Evolutionary conservation across 2,329 filamentous ascomycete genomes (phyloP).

Genomic region (Tolypocladium album): DNA sequence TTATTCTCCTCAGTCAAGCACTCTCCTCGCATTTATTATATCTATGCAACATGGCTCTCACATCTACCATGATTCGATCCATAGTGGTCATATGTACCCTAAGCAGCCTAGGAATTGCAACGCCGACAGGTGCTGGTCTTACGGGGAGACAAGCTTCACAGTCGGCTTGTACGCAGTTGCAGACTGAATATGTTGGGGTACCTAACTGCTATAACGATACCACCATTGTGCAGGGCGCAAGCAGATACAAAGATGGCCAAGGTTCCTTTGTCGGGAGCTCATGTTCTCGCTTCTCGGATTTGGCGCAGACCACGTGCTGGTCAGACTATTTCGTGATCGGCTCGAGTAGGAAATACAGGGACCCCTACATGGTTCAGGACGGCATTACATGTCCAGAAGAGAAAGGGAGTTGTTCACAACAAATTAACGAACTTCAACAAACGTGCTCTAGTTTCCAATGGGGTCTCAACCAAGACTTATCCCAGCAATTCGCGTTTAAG

Average conservation of each 20-base stretch:
- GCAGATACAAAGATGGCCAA: background rate
- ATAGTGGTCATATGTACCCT: background rate
- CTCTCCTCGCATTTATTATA: background rate
- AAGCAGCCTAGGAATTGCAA: background rate
- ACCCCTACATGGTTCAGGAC: background rate
- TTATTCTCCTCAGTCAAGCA: too few species aligned
- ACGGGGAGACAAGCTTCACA: too few species aligned
- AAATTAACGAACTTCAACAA: background rate
- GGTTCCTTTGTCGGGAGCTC: background rate
- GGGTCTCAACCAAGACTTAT: background rate
- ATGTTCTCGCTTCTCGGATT: too few species aligned
- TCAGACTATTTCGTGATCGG: background rate
- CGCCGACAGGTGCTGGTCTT: background rate
- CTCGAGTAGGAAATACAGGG: background rate
- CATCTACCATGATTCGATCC: background rate
- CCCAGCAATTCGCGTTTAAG: background rate
- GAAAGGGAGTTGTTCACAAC: background rate
- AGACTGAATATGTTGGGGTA: background rate
- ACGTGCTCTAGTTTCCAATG: background rate
- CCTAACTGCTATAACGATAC: background rate
- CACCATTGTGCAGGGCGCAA: background rate
- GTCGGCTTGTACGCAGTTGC: background rate
- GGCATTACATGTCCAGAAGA: background rate
- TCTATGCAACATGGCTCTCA: background rate
- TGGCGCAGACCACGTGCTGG: too few species aligned